These are phyloP conservation scores for Pseudogymnoascus sp. DNA, from an alignment of 2,329 filamentous ascomycete genomes.

Conservation along the genomic window DNA sequence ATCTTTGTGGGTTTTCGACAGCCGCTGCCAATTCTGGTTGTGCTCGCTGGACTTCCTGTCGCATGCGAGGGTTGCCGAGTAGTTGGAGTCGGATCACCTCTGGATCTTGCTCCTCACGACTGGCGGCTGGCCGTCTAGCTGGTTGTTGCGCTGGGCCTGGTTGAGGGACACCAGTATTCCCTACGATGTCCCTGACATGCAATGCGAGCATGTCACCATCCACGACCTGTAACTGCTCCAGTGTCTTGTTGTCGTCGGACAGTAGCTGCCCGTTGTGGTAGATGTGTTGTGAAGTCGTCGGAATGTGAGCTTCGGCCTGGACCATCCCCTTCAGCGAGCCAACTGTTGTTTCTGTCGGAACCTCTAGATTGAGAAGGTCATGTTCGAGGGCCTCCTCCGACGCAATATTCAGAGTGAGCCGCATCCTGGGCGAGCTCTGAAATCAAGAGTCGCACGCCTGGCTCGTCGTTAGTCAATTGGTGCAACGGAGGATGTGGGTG, in stretches of 20 bases:
- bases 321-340: conserved; percentile 83
- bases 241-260: conserved; percentile 68
- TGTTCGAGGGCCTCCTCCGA: conserved; percentile 58
- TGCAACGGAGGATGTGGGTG: neutral
- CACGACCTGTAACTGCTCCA: conserved; percentile 71
- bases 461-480: neutral
- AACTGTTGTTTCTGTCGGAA: conserved; percentile 75
- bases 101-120: conserved; percentile 51
- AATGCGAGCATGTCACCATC: conserved; percentile 92
- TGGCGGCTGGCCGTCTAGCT: conserved; percentile 27
- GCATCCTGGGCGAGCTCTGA: conserved; percentile 47
- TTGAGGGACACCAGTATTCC: conserved; percentile 37
- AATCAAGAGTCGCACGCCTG: conserved; percentile 2
- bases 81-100: conserved; percentile 80
- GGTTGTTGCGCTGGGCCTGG: conserved; percentile 24
- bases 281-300: conserved; percentile 68
- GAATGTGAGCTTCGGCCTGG: conserved; percentile 72
- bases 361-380: conserved; percentile 74
- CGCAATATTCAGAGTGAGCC: conserved; percentile 79
- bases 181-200: conserved; percentile 60
- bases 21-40: conserved; percentile 72
- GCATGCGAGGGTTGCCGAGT: conserved; percentile 67
- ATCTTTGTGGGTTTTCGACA: conserved; percentile 68
- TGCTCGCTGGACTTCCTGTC: conserved; percentile 62
- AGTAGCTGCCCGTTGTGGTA: conserved; percentile 86